Conservation (phyloP, 208 protist species). For the Crithidia sp. region DNA sequence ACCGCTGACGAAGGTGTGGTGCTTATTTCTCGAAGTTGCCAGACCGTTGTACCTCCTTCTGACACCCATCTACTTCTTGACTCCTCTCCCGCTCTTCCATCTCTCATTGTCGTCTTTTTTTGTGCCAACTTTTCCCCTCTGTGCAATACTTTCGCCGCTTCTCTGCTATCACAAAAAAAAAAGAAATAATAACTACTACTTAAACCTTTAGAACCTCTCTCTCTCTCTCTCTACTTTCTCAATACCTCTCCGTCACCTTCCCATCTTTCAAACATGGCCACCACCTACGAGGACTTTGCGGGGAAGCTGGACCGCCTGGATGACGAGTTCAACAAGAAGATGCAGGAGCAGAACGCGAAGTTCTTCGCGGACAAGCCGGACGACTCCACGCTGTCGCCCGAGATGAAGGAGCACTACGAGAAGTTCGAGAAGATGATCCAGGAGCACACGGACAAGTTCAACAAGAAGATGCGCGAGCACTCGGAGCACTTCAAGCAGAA, state of each 20-base stretch:
- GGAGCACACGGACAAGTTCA: constrained; percentile 94
- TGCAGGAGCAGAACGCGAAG: constrained; percentile 94
- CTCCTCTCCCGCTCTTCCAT: background rate
- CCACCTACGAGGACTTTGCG: constrained; percentile 88
- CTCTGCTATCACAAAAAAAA: too few species aligned
- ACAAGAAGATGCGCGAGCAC: constrained; percentile 93
- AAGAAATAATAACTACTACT: too few species aligned
- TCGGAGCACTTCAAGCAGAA: constrained; percentile 93
- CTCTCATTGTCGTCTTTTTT: constrained; percentile 6
- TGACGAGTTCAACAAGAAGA: constrained; percentile 91
- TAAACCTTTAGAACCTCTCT: background rate
- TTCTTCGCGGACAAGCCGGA: constrained; percentile 93
- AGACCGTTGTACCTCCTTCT: too few species aligned
- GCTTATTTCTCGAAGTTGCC: too few species aligned
- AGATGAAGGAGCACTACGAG: constrained; percentile 94
- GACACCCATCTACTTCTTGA: too few species aligned
- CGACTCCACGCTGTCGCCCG: constrained; percentile 86
- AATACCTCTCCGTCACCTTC: background rate
- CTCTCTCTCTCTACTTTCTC: background rate
- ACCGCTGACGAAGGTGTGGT: too few species aligned
- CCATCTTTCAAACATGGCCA: constrained; percentile 61
- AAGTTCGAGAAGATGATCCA: constrained; percentile 94
- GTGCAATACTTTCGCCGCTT: too few species aligned
- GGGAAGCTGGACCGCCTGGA: constrained; percentile 92
- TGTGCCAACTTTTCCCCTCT: background rate